Conservation (phyloP, 2,329 filamentous ascomycete genomes). For the Trichoderma semiorbis region DNA sequence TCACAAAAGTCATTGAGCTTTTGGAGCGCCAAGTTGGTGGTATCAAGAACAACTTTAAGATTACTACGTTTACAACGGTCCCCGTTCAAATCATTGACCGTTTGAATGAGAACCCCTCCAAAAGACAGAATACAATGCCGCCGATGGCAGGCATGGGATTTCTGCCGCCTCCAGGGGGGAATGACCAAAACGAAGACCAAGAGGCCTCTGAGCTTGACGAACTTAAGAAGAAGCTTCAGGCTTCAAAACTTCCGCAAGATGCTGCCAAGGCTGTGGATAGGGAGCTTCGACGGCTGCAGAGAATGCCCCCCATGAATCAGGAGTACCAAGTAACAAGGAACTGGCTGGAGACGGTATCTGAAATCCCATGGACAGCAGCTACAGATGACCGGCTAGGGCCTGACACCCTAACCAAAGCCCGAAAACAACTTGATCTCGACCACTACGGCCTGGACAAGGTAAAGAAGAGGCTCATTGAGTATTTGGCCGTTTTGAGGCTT, state of each 20-base stretch:
- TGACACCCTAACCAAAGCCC: conserved; percentile 72
- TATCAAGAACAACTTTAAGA: conserved; percentile 83
- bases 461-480: conserved; percentile 93
- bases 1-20: conserved; percentile 79
- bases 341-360: conserved; percentile 88
- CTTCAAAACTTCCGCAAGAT: conserved; percentile 76
- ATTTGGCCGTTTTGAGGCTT: conserved; percentile 89
- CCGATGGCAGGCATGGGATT: conserved; percentile 41
- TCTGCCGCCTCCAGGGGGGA: conserved; percentile 36
- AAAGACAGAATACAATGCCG: conserved; percentile 30
- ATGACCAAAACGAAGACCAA: conserved; percentile 63
- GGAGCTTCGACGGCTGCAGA: conserved; percentile 81
- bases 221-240: conserved; percentile 80
- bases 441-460: conserved; percentile 96
- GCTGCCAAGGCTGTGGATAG: conserved; percentile 87
- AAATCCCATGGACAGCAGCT: conserved; percentile 85
- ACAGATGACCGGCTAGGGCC: conserved; percentile 84
- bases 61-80: conserved; percentile 71
- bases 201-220: conserved; percentile 89
- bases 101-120: conserved; percentile 39
- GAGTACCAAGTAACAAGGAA: conserved; percentile 93
- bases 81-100: conserved; percentile 60
- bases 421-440: conserved; percentile 89
- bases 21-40: conserved; percentile 76
- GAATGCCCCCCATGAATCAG: conserved; percentile 94